Base-by-base conservation (phyloP, 441 rosid genomes). In the Geranium incanum region DNA sequence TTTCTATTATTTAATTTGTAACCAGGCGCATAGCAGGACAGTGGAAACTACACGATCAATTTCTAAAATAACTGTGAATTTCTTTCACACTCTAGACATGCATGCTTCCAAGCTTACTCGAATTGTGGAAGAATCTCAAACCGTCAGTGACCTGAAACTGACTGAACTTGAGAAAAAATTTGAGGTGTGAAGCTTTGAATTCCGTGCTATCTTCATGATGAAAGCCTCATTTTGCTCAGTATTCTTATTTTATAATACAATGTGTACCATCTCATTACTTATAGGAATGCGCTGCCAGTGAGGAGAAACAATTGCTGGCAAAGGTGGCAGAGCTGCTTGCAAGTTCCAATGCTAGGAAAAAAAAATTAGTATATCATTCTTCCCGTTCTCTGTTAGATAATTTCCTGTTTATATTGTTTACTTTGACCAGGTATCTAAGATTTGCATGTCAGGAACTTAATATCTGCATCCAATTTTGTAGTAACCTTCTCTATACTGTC, bases 241-340 rank as follows among this genome's bases (percentile, higher is more conserved):
- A 1, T 28, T 39, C 11, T 0, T 57, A 33, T 18, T 38, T 39
- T 19, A 7, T 5, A 62, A 1, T 59, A 8, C 23, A 11, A 62
- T 21, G 36, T 28, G 7, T 21, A 28, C 33, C 8, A 55, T 62
- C 36, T 6, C 23, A 5, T 62, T 48, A 21, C 50, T 52, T 57
- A 23, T 57, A 71, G 74, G 74, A 71, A 48, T 71, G 69, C 28
- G 74, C 74, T 65, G 74, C 74, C 69, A 65, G 41, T 4, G 74
- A 71, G 65, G 74, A 71, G 36, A 71, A 55, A 52, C 74, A 71
- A 50, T 63, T 71, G 74, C 63, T 71, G 37, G 74, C 64, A 48
- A 71, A 71, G 64, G 68, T 71, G 62, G 74, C 74, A 2, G 74
- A 71, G 43, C 74, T 71, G 60, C 57, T 71, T 65, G 74, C 68